A percentile compares a stretch with the other conserved stretches of the same genome.
These are phyloP conservation scores for Ogataea degrootiae DNA, from an alignment of 805 yeast species.

Conservation along the genomic window DNA sequence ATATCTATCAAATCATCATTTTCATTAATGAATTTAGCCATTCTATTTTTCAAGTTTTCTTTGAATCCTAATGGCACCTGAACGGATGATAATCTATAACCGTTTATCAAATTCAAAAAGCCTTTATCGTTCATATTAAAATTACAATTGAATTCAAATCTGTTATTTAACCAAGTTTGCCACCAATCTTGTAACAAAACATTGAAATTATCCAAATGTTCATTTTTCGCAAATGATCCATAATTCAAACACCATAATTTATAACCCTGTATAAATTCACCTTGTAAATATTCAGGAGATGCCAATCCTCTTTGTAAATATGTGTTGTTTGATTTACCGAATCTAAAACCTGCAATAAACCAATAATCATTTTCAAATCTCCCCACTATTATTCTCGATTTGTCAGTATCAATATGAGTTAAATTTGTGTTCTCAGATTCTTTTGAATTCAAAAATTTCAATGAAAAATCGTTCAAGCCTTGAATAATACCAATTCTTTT, in stretches of 20 bases:
- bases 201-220: constrained; percentile 6
- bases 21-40: constrained; percentile 9
- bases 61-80: constrained; percentile 26
- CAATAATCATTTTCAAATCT: constrained; percentile 29
- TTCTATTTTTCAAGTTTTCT: constrained; percentile 22
- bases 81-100: constrained; percentile 27
- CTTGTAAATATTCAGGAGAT: constrained; percentile 29
- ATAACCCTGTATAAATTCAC: constrained; percentile 28
- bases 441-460: constrained; percentile 14
- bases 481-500: constrained; percentile 24
- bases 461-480: constrained; percentile 25
- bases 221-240: constrained; percentile 23
- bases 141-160: constrained; percentile 22
- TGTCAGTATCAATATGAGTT: constrained; percentile 29
- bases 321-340: constrained; percentile 9
- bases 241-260: constrained; percentile 30
- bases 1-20: constrained; percentile 17
- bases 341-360: constrained; percentile 27
- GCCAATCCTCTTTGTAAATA: constrained; percentile 27
- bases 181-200: constrained; percentile 31
- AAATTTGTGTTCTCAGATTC: not conserved
- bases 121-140: constrained; percentile 31
- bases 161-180: constrained; percentile 30
- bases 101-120: constrained; percentile 25
- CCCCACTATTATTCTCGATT: constrained; percentile 28